These are phyloP conservation scores for Fusarium drepaniforme DNA, from an alignment of 2,329 filamentous ascomycete species.

Conservation along the genomic window DNA sequence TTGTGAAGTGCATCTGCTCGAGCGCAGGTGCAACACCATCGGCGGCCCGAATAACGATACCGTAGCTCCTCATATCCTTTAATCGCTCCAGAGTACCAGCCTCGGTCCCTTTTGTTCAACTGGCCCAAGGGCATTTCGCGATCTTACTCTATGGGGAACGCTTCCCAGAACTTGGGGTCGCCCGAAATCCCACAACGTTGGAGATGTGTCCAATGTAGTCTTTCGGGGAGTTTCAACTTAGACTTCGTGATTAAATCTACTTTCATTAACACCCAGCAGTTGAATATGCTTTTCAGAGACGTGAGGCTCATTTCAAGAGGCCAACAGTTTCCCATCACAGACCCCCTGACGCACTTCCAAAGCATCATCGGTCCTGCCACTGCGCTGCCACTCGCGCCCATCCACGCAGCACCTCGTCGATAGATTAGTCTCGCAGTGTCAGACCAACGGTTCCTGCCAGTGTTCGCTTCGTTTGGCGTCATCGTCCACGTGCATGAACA, in stretches of 20 bases:
- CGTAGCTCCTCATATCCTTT: not conserved
- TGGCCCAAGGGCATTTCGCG: not conserved
- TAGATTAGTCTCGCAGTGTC: not conserved
- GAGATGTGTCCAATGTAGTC: not conserved
- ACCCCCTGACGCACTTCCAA: not conserved
- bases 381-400: not conserved
- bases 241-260: accelerated
- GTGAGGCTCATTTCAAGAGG: not conserved
- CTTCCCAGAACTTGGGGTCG: not conserved
- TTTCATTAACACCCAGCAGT: accelerated
- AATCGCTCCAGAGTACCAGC: no score
- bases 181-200: not conserved
- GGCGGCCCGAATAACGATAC: not conserved
- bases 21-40: not conserved
- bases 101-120: not conserved
- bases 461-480: not conserved
- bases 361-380: not conserved
- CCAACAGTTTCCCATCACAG: no score
- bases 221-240: not conserved
- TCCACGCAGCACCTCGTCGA: not conserved
- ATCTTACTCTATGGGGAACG: not conserved
- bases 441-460: not conserved
- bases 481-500: not conserved
- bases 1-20: not conserved
- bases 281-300: accelerated